phyloP scores from a whole-genome alignment of 2,329 filamentous ascomycete genomes.

The Botrytis porri region DNA sequence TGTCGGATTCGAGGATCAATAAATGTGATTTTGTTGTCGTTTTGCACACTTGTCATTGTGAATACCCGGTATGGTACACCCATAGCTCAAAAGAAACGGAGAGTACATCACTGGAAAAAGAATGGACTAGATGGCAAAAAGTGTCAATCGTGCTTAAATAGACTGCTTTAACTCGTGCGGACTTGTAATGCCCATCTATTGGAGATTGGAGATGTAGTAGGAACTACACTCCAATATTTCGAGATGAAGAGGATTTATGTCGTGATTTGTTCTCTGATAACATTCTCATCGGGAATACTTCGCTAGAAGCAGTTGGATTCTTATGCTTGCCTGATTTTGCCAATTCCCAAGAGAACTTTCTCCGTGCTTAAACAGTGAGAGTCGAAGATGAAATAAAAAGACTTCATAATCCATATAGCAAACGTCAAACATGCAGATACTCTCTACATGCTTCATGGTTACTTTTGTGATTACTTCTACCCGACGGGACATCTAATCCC shows the following conservation, averaged over 20 bases:
- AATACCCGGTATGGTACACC: background rate
- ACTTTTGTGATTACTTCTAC: fast-evolving
- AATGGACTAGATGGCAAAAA: background rate
- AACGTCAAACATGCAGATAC: background rate
- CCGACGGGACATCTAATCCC: background rate
- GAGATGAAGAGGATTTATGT: background rate
- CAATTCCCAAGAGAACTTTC: background rate
- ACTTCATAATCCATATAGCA: background rate
- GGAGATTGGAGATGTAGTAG: too few relatives aligned
- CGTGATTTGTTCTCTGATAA: fast-evolving
- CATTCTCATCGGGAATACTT: fast-evolving
- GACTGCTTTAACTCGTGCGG: background rate
- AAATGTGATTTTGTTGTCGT: background rate
- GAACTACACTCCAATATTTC: background rate
- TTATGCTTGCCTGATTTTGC: background rate
- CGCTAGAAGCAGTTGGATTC: background rate
- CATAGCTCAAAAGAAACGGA: background rate
- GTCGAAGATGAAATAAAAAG: background rate
- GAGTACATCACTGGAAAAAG: background rate
- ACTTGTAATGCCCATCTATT: background rate
- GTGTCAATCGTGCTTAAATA: background rate
- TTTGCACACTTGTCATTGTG: background rate
- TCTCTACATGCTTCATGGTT: too few relatives aligned
- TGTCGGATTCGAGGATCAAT: background rate
- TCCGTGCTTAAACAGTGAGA: background rate